Conservation (phyloP, 345 rosid species). For the Aquilaria malaccensis region DNA sequence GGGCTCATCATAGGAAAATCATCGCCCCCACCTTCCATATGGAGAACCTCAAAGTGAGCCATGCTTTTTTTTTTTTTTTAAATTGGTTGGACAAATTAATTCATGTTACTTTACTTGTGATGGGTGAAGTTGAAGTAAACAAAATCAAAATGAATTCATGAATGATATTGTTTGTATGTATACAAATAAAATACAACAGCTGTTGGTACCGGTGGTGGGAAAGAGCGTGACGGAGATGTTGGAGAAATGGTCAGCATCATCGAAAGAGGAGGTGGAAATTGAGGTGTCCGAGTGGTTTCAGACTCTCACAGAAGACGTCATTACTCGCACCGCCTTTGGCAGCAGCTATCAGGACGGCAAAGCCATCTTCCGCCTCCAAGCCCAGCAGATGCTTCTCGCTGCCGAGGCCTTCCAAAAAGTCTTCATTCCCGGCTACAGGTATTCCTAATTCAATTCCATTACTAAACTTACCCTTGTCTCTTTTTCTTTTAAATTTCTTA, state of each 20-base stretch:
- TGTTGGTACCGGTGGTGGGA: slow-evolving; percentile 15
- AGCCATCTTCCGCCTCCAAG: slow-evolving; percentile 61
- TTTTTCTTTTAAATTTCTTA: background rate
- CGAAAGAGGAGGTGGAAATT: slow-evolving; percentile 32
- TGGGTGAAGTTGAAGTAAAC: background rate
- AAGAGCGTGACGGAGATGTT: slow-evolving; percentile 14
- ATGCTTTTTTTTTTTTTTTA: no score
- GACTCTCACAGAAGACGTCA: slow-evolving; percentile 64
- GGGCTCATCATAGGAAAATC: slow-evolving; percentile 69
- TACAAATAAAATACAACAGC: background rate
- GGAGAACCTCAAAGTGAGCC: slow-evolving; percentile 72
- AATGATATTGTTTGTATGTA: background rate
- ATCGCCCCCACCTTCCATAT: slow-evolving; percentile 68
- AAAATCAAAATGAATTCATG: background rate
- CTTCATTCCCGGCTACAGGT: slow-evolving; percentile 76
- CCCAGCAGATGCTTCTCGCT: slow-evolving; percentile 59
- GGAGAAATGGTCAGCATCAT: slow-evolving; percentile 15
- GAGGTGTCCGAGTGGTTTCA: slow-evolving; percentile 65
- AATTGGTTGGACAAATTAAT: background rate
- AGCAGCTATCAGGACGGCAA: slow-evolving; percentile 73
- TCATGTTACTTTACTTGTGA: background rate
- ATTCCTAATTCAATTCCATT: background rate
- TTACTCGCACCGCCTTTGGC: slow-evolving; percentile 73
- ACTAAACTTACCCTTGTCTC: background rate
- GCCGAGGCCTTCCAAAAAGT: slow-evolving; percentile 67